A percentile compares a stretch with the other conserved stretches of the same genome.
Evolutionary conservation across 176 grass and related monocot species (phyloP).

Genomic region (Metroxylon sagu): DNA sequence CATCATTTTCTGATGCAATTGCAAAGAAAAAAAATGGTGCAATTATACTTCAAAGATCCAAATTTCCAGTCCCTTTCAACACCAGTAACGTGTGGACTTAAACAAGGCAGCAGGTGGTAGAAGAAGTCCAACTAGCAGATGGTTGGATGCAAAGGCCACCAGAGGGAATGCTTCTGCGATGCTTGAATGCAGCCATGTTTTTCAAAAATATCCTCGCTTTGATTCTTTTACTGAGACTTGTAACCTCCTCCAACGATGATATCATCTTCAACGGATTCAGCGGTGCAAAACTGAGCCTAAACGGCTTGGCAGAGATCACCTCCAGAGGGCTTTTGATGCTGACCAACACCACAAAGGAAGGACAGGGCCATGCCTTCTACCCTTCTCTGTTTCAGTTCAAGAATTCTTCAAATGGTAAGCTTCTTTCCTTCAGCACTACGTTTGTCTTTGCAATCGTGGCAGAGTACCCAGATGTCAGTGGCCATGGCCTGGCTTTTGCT

Average conservation of each 20-base stretch:
- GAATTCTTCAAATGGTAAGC: constrained; percentile 18
- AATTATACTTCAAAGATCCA: too few species aligned
- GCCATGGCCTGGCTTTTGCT: constrained; percentile 57
- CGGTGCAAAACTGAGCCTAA: constrained; percentile 11
- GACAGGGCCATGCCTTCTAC: constrained; percentile 43
- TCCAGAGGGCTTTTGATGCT: constrained; percentile 29
- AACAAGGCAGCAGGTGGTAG: too few species aligned
- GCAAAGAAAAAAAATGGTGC: too few species aligned
- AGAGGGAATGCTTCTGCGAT: too few species aligned
- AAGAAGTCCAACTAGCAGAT: too few species aligned
- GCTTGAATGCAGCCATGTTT: too few species aligned
- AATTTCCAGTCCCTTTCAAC: too few species aligned
- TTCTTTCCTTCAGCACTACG: constrained; percentile 54
- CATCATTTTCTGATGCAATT: too few species aligned
- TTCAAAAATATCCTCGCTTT: too few species aligned
- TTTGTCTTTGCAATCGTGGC: constrained; percentile 48
- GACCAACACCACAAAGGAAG: constrained; percentile 36
- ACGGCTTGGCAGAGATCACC: constrained; percentile 25
- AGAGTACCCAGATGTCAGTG: constrained; percentile 31
- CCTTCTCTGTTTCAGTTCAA: constrained; percentile 27
- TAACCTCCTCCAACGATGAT: not conserved
- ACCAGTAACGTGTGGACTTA: too few species aligned
- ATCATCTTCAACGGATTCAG: constrained; percentile 38
- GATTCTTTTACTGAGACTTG: too few species aligned
- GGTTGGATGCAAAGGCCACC: too few species aligned